These are phyloP conservation scores for Chaetomiaceae sp. DNA, from an alignment of 2,329 filamentous ascomycete species.

Conservation along the genomic window DNA sequence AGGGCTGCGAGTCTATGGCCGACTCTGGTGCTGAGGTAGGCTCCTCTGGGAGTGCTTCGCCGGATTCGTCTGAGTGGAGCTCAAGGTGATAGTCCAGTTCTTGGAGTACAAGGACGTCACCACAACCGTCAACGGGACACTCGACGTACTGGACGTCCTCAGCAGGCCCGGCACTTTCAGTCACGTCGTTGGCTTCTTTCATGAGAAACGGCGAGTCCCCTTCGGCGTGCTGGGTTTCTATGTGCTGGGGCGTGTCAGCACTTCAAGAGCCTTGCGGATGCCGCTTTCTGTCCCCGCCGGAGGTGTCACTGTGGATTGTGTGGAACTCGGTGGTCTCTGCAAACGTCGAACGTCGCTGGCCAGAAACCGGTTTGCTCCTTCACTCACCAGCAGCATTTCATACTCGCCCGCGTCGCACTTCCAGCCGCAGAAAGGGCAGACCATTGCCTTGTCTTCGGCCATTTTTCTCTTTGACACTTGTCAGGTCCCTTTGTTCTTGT, in stretches of 20 bases:
- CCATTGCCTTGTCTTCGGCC: slow-evolving; percentile 8
- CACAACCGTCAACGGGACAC: slow-evolving; percentile 54
- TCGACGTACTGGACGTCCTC: slow-evolving; percentile 41
- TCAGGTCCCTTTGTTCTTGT: slow-evolving; percentile 3
- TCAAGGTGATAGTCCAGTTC: slow-evolving; percentile 57
- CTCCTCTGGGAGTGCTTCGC: slow-evolving; percentile 24
- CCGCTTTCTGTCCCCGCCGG: too few species aligned
- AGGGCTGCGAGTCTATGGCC: background rate
- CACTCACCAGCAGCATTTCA: slow-evolving; percentile 34
- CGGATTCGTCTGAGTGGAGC: slow-evolving; percentile 50
- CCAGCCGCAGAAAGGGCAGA: slow-evolving; percentile 37
- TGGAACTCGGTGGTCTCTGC: background rate
- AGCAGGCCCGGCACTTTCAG: slow-evolving; percentile 18
- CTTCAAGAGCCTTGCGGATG: too few species aligned
- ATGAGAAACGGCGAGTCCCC: slow-evolving; percentile 23
- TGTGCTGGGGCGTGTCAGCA: too few species aligned
- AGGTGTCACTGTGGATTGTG: too few species aligned
- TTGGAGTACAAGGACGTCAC: slow-evolving; percentile 47
- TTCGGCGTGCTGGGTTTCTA: slow-evolving; percentile 29
- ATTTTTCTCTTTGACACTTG: slow-evolving; percentile 8
- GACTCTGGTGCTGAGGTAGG: background rate
- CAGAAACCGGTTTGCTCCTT: too few species aligned
- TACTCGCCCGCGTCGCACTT: slow-evolving; percentile 30
- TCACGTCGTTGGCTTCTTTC: slow-evolving; percentile 24
- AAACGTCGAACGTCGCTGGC: background rate